These are phyloP conservation scores for Effrenium voratum DNA, from an alignment of 73 alveolate genomes.

Conservation along the genomic window DNA sequence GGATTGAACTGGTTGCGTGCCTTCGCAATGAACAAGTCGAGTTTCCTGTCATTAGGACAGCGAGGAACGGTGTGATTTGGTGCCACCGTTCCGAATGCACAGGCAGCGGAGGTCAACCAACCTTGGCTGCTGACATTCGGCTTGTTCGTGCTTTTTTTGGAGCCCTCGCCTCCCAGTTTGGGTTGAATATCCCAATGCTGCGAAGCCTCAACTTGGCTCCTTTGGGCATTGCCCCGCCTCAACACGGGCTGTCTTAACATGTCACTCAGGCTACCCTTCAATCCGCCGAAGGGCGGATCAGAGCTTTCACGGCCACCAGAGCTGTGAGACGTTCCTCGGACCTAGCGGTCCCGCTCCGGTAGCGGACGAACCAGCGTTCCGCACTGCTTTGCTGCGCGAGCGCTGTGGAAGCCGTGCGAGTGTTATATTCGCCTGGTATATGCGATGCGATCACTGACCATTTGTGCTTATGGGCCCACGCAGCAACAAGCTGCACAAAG, in stretches of 20 bases:
- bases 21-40: neutral
- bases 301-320: neutral
- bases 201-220: neutral
- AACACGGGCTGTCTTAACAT: neutral
- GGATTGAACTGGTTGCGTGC: neutral
- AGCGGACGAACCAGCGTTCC: neutral
- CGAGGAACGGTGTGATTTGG: neutral
- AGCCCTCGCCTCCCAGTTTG: neutral
- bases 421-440: too few species aligned
- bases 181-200: neutral
- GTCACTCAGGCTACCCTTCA: neutral
- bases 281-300: neutral
- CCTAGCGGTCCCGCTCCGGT: neutral
- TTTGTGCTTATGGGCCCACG: too few species aligned
- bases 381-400: too few species aligned
- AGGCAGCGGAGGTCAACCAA: neutral
- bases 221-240: neutral
- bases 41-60: neutral
- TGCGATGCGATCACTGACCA: too few species aligned
- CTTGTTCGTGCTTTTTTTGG: neutral
- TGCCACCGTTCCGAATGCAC: neutral
- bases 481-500: too few species aligned
- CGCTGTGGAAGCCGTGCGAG: too few species aligned
- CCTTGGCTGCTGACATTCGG: neutral
- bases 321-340: neutral